Percentiles rank a stretch among this genome's conserved stretches.
Evolutionary conservation across 331 rosid genomes (phyloP).

Genomic region (Cydonia oblonga): DNA sequence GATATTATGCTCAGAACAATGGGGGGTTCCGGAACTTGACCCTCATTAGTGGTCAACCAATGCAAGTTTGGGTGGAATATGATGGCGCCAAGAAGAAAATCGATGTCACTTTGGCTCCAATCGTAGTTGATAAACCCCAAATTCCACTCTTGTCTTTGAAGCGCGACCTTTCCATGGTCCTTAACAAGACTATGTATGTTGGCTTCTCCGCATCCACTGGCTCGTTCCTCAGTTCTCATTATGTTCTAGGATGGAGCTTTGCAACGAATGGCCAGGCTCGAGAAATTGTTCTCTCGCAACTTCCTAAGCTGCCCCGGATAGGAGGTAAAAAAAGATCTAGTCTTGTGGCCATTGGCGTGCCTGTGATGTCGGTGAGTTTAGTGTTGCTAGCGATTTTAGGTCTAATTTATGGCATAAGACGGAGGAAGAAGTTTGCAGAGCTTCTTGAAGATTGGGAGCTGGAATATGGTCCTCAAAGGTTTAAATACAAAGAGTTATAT

Average conservation of each 20-base stretch:
- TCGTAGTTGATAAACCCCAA: constrained; percentile 13
- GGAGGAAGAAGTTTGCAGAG: constrained; percentile 18
- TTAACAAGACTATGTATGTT: constrained; percentile 14
- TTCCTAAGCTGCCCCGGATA: constrained; percentile 14
- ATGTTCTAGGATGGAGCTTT: constrained; percentile 30
- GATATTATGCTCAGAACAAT: not conserved
- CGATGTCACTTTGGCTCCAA: constrained; percentile 19
- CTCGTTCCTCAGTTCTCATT: no score
- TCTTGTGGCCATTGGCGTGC: constrained; percentile 14
- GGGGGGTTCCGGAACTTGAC: not conserved
- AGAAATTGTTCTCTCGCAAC: constrained; percentile 10
- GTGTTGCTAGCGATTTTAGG: not conserved
- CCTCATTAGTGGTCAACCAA: constrained; percentile 13
- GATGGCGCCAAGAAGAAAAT: constrained; percentile 8
- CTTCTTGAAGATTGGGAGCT: constrained; percentile 33
- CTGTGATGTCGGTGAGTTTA: not conserved
- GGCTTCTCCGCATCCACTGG: constrained; percentile 32
- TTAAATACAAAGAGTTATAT: constrained; percentile 24
- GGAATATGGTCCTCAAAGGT: constrained; percentile 29
- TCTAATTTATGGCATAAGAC: not conserved
- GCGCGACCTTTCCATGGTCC: constrained; percentile 13
- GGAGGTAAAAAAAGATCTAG: not conserved
- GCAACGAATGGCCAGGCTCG: constrained; percentile 15
- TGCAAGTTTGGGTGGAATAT: constrained; percentile 32
- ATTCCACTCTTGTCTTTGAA: constrained; percentile 18